Evolutionary conservation across 106 monocot species (phyloP).

Genomic region (Iris macrosiphon): DNA sequence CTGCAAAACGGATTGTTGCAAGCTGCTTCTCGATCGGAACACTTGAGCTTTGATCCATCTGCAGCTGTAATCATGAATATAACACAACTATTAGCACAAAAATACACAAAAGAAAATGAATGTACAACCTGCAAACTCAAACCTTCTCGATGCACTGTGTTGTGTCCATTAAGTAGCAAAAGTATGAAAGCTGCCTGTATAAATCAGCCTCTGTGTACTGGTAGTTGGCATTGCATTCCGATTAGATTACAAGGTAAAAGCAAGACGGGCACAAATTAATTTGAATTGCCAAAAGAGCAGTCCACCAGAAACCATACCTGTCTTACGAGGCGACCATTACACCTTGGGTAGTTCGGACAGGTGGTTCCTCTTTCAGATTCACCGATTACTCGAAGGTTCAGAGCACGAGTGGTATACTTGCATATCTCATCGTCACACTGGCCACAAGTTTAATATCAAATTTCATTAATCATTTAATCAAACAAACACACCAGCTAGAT

Average conservation of each 20-base stretch:
- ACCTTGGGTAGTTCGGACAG: slow-evolving; percentile 82
- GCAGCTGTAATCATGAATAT: no score
- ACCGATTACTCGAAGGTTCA: slow-evolving; percentile 74
- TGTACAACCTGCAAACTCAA: no score
- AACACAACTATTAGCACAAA: no score
- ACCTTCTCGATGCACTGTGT: slow-evolving; percentile 71
- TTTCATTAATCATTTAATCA: neutral
- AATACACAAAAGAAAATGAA: no score
- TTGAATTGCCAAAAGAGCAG: neutral
- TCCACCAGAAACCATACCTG: slow-evolving; percentile 32
- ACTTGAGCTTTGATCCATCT: slow-evolving; percentile 45
- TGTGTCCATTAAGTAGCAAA: slow-evolving; percentile 62
- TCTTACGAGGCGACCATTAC: slow-evolving; percentile 74
- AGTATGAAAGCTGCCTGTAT: slow-evolving; percentile 85
- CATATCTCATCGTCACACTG: slow-evolving; percentile 94
- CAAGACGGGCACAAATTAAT: no score
- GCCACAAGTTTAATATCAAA: neutral
- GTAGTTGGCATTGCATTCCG: neutral
- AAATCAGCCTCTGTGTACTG: slow-evolving; percentile 88
- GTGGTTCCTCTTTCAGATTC: slow-evolving; percentile 85
- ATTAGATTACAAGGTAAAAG: neutral
- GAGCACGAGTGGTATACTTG: slow-evolving; percentile 50
- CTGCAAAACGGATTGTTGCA: slow-evolving; percentile 15
- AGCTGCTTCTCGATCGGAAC: slow-evolving; percentile 49
- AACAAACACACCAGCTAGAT: neutral